Conservation (phyloP, 2,329 filamentous ascomycete genomes). For the Beauveria sp. region DNA sequence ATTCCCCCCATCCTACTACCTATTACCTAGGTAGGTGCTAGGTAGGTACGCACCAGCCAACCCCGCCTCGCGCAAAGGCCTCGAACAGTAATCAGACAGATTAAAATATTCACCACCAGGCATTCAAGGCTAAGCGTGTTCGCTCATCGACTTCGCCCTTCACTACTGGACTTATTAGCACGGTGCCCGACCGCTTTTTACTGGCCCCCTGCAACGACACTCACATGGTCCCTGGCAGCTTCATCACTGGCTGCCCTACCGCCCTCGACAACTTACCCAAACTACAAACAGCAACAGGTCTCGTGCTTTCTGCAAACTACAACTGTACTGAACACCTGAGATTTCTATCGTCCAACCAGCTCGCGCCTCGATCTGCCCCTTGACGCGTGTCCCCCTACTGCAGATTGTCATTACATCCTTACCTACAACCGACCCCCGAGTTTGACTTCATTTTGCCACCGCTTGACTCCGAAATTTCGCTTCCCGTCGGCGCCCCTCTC, state of each 20-base stretch:
- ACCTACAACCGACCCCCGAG: constrained; percentile 12
- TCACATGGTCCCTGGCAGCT: constrained; percentile 22
- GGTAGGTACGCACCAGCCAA: background rate
- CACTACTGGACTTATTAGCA: background rate
- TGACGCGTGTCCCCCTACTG: background rate
- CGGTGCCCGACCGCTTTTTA: constrained; percentile 5
- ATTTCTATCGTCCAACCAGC: background rate
- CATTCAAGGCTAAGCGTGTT: background rate
- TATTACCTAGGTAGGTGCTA: no score
- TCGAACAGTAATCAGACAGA: background rate
- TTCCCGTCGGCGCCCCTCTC: constrained; percentile 7
- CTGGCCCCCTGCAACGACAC: constrained; percentile 13
- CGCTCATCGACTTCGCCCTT: background rate
- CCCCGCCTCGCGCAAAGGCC: background rate
- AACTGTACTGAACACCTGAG: constrained; percentile 12
- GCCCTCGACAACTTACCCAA: constrained; percentile 19
- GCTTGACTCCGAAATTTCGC: constrained; percentile 4
- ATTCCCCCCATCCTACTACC: background rate
- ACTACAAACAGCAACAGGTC: constrained; percentile 31
- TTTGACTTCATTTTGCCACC: background rate
- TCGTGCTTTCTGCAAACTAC: constrained; percentile 26
- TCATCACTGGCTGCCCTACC: constrained; percentile 23
- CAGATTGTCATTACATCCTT: background rate
- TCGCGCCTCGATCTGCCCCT: constrained; percentile 11
- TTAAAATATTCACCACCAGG: background rate